Percentiles rank a stretch among this genome's conserved stretches.
Evolutionary conservation across 441 rosid species (phyloP).

Genomic region (Populus hybrid): DNA sequence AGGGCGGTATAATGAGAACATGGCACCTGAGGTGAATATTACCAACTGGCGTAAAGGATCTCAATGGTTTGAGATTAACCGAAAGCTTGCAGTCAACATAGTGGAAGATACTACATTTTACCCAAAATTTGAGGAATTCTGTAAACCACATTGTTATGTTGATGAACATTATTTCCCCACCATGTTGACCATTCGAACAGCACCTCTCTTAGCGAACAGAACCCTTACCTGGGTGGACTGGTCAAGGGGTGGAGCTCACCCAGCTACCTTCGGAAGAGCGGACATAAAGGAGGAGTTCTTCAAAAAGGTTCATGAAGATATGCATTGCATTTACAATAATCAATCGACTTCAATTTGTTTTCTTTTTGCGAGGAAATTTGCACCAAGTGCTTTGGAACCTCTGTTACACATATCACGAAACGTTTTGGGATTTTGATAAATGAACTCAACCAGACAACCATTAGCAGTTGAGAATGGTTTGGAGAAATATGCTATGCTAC

Average conservation of each 20-base stretch:
- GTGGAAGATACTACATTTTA: neutral
- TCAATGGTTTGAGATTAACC: neutral
- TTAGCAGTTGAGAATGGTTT: neutral
- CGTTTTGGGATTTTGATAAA: neutral
- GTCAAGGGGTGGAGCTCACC: constrained; percentile 12
- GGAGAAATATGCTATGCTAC: too few species aligned
- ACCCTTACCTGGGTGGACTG: constrained; percentile 10
- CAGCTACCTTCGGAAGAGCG: neutral
- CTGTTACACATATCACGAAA: neutral
- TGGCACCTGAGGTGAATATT: constrained; percentile 8
- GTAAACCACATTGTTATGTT: neutral
- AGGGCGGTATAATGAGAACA: constrained; percentile 14
- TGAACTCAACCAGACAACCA: neutral
- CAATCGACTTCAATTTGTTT: neutral
- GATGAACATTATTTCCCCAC: constrained; percentile 9
- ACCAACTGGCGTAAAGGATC: neutral
- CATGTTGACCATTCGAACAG: neutral
- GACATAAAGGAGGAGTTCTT: constrained; percentile 6
- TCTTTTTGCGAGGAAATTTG: constrained; percentile 14
- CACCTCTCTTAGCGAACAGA: constrained; percentile 2
- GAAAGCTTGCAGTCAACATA: neutral
- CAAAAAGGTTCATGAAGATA: neutral
- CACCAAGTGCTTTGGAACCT: constrained; percentile 12
- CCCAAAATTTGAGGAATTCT: constrained; percentile 1
- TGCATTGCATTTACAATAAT: neutral